Conservation (phyloP, 169 alveolate species). For the Plasmodium reichenowi region DNA sequence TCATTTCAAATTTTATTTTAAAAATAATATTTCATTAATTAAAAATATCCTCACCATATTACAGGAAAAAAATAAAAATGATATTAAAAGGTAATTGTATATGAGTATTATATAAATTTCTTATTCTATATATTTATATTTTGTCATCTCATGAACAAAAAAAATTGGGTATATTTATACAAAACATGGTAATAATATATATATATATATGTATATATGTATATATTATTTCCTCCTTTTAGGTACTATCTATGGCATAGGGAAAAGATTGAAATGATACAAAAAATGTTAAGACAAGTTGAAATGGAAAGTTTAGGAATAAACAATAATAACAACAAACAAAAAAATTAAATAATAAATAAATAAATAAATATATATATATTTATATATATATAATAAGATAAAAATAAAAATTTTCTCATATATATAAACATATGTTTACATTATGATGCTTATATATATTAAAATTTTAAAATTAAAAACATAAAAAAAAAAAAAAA, state of each 20-base stretch:
- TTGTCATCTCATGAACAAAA: neutral
- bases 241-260: slow-evolving; percentile 73
- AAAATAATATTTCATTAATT: slow-evolving; percentile 36
- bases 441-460: neutral
- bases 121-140: neutral
- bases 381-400: neutral
- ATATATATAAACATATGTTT: neutral
- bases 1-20: slow-evolving; percentile 22
- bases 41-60: slow-evolving; percentile 20
- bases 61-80: slow-evolving; percentile 57
- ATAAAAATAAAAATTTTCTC: neutral
- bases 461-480: neutral
- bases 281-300: slow-evolving; percentile 43
- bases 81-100: slow-evolving; percentile 47
- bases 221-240: slow-evolving; percentile 3
- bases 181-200: neutral
- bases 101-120: neutral
- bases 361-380: neutral
- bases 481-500: neutral
- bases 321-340: neutral
- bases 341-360: slow-evolving; percentile 16
- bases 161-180: too few relatives aligned
- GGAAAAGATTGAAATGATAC: slow-evolving; percentile 47
- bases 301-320: slow-evolving; percentile 18
- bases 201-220: neutral